Evolutionary conservation across 2,329 filamentous ascomycete species (phyloP).

Genomic region (Aureobasidium sp.): DNA sequence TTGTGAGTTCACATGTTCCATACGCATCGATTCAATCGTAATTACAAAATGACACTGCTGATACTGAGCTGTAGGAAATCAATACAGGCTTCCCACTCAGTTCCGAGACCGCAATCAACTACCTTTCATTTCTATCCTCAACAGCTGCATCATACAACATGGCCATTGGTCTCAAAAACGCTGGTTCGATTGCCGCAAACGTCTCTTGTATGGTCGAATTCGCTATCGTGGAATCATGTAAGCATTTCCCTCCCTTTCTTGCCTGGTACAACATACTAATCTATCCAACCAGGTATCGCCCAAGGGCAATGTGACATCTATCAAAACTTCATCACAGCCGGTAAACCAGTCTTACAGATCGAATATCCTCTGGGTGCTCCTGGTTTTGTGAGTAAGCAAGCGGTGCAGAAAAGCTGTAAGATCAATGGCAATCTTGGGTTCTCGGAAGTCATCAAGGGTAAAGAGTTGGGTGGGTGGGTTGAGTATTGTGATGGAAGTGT

Average conservation of each 20-base stretch:
- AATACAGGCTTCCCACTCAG: constrained; percentile 70
- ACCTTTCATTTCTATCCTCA: constrained; percentile 65
- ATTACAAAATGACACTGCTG: too few species aligned
- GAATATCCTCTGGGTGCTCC: constrained; percentile 68
- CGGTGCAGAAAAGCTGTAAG: constrained; percentile 48
- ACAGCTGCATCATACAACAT: constrained; percentile 62
- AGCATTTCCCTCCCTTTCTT: neutral
- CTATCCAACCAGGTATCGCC: constrained; percentile 40
- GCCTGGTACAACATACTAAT: too few species aligned
- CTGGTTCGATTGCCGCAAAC: constrained; percentile 61
- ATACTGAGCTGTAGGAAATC: constrained; percentile 43
- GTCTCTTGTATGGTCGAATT: constrained; percentile 65
- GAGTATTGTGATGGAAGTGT: constrained; percentile 24
- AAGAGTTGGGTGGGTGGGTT: constrained; percentile 70
- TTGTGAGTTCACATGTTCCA: constrained; percentile 11
- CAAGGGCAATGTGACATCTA: constrained; percentile 67
- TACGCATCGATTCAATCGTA: too few species aligned
- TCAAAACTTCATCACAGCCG: constrained; percentile 61
- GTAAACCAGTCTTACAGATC: constrained; percentile 78
- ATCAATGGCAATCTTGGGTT: constrained; percentile 38
- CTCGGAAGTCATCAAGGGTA: constrained; percentile 65
- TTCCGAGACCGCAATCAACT: constrained; percentile 61
- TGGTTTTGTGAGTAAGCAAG: constrained; percentile 36
- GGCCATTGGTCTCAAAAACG: constrained; percentile 75
- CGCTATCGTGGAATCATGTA: constrained; percentile 75